Percentiles rank a stretch among this genome's conserved stretches.
Evolutionary conservation across 2,329 filamentous ascomycete species (phyloP).

Genomic region (Hypoxylon sp.): DNA sequence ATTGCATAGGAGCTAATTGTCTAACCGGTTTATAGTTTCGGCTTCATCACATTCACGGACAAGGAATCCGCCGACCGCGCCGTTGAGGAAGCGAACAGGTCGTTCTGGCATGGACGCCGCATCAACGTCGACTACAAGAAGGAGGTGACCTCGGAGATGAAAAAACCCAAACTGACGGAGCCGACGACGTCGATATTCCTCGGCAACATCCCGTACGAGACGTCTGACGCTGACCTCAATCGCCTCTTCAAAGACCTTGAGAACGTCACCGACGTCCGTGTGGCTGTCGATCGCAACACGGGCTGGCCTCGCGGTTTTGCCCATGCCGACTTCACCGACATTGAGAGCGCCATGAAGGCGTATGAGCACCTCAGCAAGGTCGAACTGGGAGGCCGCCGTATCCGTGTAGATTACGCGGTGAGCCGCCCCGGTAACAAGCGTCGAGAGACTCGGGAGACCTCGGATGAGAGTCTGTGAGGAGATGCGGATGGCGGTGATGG

Average conservation of each 20-base stretch:
- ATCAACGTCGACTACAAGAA: conserved; percentile 49
- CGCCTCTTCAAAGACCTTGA: conserved; percentile 78
- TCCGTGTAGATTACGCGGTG: conserved; percentile 74
- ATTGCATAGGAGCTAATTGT: neutral
- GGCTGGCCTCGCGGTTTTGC: conserved; percentile 87
- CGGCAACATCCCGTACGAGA: conserved; percentile 88
- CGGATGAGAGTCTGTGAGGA: no score
- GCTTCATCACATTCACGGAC: conserved; percentile 49
- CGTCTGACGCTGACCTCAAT: conserved; percentile 87
- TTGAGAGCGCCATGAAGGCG: conserved; percentile 74
- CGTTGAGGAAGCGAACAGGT: conserved; percentile 48
- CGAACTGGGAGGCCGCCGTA: conserved; percentile 73
- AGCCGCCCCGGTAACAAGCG: neutral
- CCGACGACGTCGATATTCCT: conserved; percentile 81
- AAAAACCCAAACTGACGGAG: conserved; percentile 22
- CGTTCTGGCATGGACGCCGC: conserved; percentile 56
- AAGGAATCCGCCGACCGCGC: conserved; percentile 44
- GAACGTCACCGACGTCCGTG: conserved; percentile 81
- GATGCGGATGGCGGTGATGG: neutral
- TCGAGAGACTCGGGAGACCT: no score
- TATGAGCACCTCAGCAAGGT: conserved; percentile 68
- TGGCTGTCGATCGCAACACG: conserved; percentile 85
- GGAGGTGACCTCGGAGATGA: conserved; percentile 6
- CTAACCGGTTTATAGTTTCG: conserved; percentile 50
- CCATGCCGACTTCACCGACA: conserved; percentile 82